Evolutionary conservation across 352 stramenopile genomes (phyloP), one percentile per base, ranked within the genome.

Genomic region (Globisporangium polare): DNA sequence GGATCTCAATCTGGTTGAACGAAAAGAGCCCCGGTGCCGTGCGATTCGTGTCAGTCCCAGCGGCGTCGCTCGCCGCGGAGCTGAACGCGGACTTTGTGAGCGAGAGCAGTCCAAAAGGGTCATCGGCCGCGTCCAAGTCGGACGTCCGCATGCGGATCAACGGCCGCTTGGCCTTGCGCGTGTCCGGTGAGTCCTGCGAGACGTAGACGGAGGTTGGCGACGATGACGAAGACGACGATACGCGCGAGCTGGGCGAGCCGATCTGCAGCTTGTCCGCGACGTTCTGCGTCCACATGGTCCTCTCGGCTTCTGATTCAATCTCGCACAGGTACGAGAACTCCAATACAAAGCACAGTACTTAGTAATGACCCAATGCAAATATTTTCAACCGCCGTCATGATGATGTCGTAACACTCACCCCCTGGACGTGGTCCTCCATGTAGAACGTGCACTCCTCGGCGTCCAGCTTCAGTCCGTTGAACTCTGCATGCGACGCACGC

Each of bases 1-100:
- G 58, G 13, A 83, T 59, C 35, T 81, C 77, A 54, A 86, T 78
- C 33, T 78, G 77, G 31, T 80, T 67, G 56, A 86, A 82, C 1
- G 71, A 53, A 46, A 80, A 86, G 60, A 86, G 55, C 0, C 77
- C 77, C 7, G 75, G 75, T 5, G 67, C 63, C 5, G 61, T 29
- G 35, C 60, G 15, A 20, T 37, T 42, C 49, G 45, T 17, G 45
- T 43, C 53, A 8, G 58, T 55, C 29, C 29, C 29, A 33, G 35
- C 53, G 10, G 47, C 51, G 20, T 63, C 47, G 20, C 43, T 65
- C 50, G 55, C 27, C 6, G 58, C 33, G 3, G 55, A 63, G 60
- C 70, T 78, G 27, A 86, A 62, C 1, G 75, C 75, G 15, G 77
- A 84, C 12, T 72, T 83, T n/a, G 69, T 75, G 1, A 86, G 53